These are phyloP conservation scores for Eucalyptus tenuipes DNA, from an alignment of 345 rosid genomes.

Conservation along the genomic window DNA sequence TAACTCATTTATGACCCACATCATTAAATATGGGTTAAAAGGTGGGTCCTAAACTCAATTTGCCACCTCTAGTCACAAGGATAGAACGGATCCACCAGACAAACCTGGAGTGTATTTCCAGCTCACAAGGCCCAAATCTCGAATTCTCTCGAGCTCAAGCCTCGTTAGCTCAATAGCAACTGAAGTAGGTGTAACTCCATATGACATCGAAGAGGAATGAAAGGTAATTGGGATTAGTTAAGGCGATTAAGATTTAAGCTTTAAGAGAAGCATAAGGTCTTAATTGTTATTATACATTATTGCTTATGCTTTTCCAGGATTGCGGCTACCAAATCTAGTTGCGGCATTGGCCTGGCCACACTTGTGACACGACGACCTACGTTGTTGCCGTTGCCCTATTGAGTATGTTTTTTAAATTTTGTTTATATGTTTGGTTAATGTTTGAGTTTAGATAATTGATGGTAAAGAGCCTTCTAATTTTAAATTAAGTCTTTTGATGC, in stretches of 20 bases:
- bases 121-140: background rate
- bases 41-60: too few species aligned
- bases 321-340: background rate
- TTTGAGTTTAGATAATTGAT: background rate
- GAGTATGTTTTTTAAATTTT: background rate
- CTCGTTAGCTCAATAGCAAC: background rate
- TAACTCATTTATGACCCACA: too few species aligned
- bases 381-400: background rate
- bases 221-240: background rate
- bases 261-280: background rate
- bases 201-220: background rate
- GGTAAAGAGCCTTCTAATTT: background rate
- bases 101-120: background rate
- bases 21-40: too few species aligned
- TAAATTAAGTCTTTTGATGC: background rate
- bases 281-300: background rate
- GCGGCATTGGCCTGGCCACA: background rate
- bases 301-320: background rate
- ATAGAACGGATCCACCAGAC: background rate
- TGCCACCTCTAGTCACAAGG: too few species aligned
- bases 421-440: background rate
- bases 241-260: background rate
- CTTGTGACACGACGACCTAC: background rate
- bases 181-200: background rate
- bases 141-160: background rate